Conservation (phyloP, 176 grass and related monocot species). For the Carex littledalei region DNA sequence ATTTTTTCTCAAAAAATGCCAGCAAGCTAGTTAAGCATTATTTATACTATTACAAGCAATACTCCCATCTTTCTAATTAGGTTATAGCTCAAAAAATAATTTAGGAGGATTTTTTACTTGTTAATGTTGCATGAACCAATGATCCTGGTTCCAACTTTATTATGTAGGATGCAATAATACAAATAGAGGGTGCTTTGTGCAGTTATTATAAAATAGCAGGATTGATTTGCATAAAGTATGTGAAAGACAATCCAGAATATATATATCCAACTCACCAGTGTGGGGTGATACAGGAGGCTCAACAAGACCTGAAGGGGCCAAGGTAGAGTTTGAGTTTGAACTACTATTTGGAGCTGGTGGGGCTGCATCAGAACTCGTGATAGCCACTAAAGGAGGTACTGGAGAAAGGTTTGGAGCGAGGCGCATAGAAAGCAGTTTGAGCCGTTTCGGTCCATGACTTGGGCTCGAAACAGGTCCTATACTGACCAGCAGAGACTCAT, state of each 20-base stretch:
- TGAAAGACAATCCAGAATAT: not conserved
- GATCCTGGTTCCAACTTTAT: not conserved
- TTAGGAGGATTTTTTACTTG: not conserved
- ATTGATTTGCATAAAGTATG: not conserved
- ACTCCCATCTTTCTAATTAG: not conserved
- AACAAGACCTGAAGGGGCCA: slow-evolving; percentile 19
- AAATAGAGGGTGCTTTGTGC: not conserved
- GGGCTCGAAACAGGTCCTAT: slow-evolving; percentile 3
- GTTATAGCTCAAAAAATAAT: not conserved
- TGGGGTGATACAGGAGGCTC: slow-evolving; percentile 22
- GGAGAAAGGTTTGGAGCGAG: slow-evolving; percentile 12
- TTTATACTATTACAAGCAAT: slow-evolving; percentile 1
- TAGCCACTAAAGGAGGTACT: not conserved
- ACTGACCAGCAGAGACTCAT: not conserved
- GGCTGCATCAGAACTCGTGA: slow-evolving; percentile 13
- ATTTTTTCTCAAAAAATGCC: not conserved
- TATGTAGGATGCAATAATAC: not conserved
- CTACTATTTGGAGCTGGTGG: slow-evolving; percentile 15
- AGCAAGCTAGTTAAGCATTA: not conserved
- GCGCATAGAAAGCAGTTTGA: not conserved
- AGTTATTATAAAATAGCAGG: not conserved
- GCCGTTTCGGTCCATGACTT: not conserved
- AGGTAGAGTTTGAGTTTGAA: slow-evolving; percentile 20
- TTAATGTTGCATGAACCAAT: not conserved
- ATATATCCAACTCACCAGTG: slow-evolving; percentile 15